Base-by-base conservation (phyloP, 441 rosid genomes). In the Dalechampia spathulata region DNA sequence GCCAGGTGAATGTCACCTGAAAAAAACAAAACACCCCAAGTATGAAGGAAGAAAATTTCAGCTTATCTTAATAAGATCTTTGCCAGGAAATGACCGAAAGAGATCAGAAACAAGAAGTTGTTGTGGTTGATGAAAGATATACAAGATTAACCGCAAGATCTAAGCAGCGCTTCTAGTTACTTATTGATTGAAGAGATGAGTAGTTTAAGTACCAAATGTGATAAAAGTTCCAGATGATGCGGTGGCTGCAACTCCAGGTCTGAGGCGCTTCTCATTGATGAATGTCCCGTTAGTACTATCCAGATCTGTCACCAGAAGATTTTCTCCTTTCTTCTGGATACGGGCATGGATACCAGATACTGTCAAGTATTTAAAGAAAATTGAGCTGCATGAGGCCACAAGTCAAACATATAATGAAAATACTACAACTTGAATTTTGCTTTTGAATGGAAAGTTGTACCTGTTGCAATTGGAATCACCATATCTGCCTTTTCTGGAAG, bases 401-500 rank as follows among this genome's bases (percentile, higher is more conserved):
- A 46, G n/a, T 28, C 1, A 34, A 57, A 45, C 0, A 9, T 30
- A n/a, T n/a, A n/a, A n/a, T n/a, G n/a, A n/a, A n/a, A n/a, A n/a
- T n/a, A n/a, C n/a, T n/a, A n/a, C n/a, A n/a, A n/a, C n/a, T n/a
- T n/a, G n/a, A n/a, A n/a, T n/a, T n/a, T n/a, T n/a, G n/a, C n/a
- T 6, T 6, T 15, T 12, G n/a, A 47, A 26, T 23, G 9, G 17
- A n/a, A 30, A 11, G 16, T 9, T 0, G 34, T 69, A 90, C 97
- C 92, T 28, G 96, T 83, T 61, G 90, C 95, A 51, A 87, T 90
- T 57, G 90, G 93, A 64, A 91, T 87, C 57, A 91, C 95, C 67
- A 87, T 55, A 64, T 87, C 87, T 71, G 92, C 98, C 62, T 79
- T 81, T 15, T 83, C 92, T 1, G 83, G 78, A 52, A 87, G 70